Evolutionary conservation across 768 basidiomycete species (phyloP), one percentile per base, ranked within the genome.

Genomic region (Chalciporus chontae): DNA sequence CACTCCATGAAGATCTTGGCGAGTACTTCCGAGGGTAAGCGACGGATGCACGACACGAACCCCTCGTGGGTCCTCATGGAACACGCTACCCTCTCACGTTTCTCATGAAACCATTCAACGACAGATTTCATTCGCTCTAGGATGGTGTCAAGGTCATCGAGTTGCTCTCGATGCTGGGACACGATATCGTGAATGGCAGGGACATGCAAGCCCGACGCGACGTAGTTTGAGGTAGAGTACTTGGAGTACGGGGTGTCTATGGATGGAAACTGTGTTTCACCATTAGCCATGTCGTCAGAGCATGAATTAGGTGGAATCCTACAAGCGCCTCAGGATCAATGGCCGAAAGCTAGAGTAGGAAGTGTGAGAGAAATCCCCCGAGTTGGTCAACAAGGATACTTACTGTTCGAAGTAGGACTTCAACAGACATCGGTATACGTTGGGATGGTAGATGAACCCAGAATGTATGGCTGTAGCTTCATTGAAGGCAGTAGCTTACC

Each of bases 1-100:
- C 71, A 74, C 14, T 67, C 64, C 8, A 58, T 56, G 58, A 79
- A 79, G 29, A 81, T 74, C 59, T 77, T 73, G 29, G 71, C 68
- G 24, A 71, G 69, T 4, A 80, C 58, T 56, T 80, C 79, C 1
- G 71, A 37, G 5, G 78, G 77, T 5, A 80, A 23, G 7, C 58
- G 45, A 10, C 58, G 60, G 50, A 79, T 73, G 34, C 55, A 53
- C 8, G 62, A 60, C 19, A 58, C 24, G 1, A 68, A 52, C 2
- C 62, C 55, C 14, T 31, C 51, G 43, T 69, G 63, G 1, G 37
- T 43, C 5, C 51, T 27, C 41, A 66, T 55, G 7, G 57, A 65
- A 17, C 29, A 14, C 1, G 23, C 15, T 8, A 65, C 43, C 43
- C 47, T 52, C 19, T 44, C 8, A 4, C 40, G 53, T 17, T 51